Base-by-base conservation (phyloP, 2,329 filamentous ascomycete species). In the Sarocladiaceae sp. region DNA sequence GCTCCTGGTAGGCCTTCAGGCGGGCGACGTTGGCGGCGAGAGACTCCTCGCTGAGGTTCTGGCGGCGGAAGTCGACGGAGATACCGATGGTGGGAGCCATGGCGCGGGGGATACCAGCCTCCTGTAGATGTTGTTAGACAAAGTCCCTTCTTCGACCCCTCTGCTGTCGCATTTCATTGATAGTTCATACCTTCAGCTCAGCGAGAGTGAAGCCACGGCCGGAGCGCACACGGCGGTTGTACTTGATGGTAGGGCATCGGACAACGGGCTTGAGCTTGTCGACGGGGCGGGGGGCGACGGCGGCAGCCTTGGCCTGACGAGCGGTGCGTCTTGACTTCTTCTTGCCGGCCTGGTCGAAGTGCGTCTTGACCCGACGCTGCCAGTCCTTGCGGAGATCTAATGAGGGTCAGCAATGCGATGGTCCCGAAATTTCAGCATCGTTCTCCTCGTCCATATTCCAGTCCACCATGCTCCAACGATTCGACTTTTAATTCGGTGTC, bases 261-360 rank as follows among this genome's bases (percentile, higher is more conserved):
- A 98, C 91, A 72, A 97, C 76, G 58, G 93, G 93, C 69, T 90
- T 84, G 68, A 98, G 82, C 74, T 88, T 90, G 82, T 98, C 93
- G 72, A 96, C 87, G 60, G 93, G 93, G 64, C 93, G 89, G 67
- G 93, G 93, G 67, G 93, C 93, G 65, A 97, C 78, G 64, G 88
- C 85, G 62, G 89, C 90, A 66, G 91, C 91, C 86, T 97, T 98
- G 63, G 85, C 82, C 68, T 88, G 82, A 73, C 93, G 91, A 60
- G 89, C 87, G 72, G 87, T 80, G 65, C 93, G 85, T 73, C 93
- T 86, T 71, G 85, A 82, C 72, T 84, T 82, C 84, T 98, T 98
- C 76, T 89, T 88, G 70, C 91, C 93, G 70, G 93, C 91, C 89
- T 97, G 93, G 81, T 98, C 89, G 79, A 98, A 98, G 82, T 98